phyloP scores from a whole-genome alignment of 345 rosid species.

The Lumnitzera littorea region DNA sequence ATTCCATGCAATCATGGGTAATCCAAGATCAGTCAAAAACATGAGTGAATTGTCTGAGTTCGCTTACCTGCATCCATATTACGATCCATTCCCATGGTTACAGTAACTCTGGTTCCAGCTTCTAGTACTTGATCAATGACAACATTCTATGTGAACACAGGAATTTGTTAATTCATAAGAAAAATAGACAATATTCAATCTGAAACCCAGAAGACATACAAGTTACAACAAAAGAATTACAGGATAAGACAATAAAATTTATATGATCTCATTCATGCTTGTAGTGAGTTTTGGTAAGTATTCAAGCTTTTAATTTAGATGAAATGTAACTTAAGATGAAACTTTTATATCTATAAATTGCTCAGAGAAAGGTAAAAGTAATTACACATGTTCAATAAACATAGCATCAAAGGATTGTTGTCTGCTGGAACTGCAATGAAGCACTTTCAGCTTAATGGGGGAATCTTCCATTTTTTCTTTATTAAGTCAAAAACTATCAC shows the following conservation, averaged over 20 bases:
- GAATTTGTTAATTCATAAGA: slow-evolving; percentile 12
- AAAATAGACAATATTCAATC: neutral
- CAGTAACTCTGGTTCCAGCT: slow-evolving; percentile 81
- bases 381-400: too few relatives aligned
- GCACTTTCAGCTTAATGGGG: too few relatives aligned
- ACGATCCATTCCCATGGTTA: slow-evolving; percentile 71
- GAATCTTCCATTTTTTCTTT: too few relatives aligned
- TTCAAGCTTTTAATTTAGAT: neutral
- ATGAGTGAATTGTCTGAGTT: neutral
- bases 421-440: too few relatives aligned
- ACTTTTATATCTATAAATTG: neutral
- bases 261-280: too few relatives aligned
- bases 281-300: too few relatives aligned
- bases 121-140: slow-evolving; percentile 55
- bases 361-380: too few relatives aligned
- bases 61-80: slow-evolving; percentile 50
- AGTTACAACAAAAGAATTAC: too few relatives aligned
- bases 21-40: neutral
- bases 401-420: too few relatives aligned
- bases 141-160: slow-evolving; percentile 49
- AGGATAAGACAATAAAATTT: too few relatives aligned
- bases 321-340: neutral
- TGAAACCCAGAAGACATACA: too few relatives aligned
- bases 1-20: neutral
- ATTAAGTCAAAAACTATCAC: too few relatives aligned